Base-by-base conservation (phyloP, 2,329 filamentous ascomycete species). In the Byssothecium circinans region DNA sequence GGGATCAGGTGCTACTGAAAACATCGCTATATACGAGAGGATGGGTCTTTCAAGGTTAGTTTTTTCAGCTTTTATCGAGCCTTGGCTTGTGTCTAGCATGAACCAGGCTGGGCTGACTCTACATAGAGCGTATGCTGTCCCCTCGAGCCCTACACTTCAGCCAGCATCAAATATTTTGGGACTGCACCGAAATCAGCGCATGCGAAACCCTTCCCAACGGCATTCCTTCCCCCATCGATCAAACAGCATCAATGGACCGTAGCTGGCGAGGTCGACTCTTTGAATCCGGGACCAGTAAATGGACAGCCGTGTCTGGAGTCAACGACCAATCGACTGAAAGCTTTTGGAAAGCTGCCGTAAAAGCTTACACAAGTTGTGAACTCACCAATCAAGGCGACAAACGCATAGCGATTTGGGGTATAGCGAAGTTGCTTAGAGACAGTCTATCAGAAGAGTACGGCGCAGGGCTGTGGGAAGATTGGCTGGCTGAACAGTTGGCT, bases 341-440 rank as follows among this genome's bases (percentile, higher is more conserved):
- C 2, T 60, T 62, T 33, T 62, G 58, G 58, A 37, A 33, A n/a
- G 27, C 32, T 1, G 57, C 58, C 0, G 42, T 60, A 8, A 25
- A 34, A 3, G 49, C 36, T 8, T 62, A 62, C 17, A 60, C 58
- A 8, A 30, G 18, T 8, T 60, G 57, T 41, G 33, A 51, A 7
- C 49, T 62, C 10, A 60, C 57, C 1, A 45, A 45, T 2, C 51
- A 54, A 25, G 37, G 14, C 0, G 58, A 60, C 23, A 60, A 60
- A 19, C 34, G 44, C 0, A 19, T 57, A 2, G 58, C 58, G 2
- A 48, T 60, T 14, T 62, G 53, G 57, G 53, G 58, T 32, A 45
- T 62, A n/a, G 58, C 58, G 6, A 67, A 64, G 27, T 35, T 60
- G n/a, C 37, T 65, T 12, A 51, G 61, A 0, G 63, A 67, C 27